These are phyloP conservation scores for Willaertia magna DNA, from an alignment of 208 protist species.

Conservation along the genomic window DNA sequence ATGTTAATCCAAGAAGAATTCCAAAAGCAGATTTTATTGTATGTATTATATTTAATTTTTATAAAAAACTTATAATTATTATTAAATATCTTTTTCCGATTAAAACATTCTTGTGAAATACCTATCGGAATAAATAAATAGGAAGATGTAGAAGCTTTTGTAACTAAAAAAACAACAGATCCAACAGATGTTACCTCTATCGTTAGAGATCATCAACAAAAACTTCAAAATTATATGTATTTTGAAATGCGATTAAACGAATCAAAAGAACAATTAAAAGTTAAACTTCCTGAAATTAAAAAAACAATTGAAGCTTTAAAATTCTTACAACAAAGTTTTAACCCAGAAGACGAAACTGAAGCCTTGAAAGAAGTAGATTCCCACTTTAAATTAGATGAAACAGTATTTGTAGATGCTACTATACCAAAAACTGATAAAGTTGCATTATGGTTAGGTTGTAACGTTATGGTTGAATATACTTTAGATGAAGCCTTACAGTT, in stretches of 20 bases:
- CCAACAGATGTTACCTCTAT: neutral
- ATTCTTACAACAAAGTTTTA: constrained; percentile 11
- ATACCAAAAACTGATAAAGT: constrained; percentile 3
- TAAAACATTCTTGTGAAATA: no score
- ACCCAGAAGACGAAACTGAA: constrained; percentile 6
- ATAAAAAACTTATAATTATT: no score
- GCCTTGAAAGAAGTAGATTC: neutral
- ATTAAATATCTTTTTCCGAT: no score
- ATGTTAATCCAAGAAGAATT: constrained; percentile 7
- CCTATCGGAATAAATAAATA: no score
- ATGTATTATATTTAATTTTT: neutral
- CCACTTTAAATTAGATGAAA: constrained; percentile 21
- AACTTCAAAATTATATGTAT: constrained; percentile 22
- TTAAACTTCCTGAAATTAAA: constrained; percentile 28
- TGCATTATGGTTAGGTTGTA: constrained; percentile 44
- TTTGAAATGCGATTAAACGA: constrained; percentile 20
- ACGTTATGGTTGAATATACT: constrained; percentile 55
- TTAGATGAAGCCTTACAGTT: constrained; percentile 45
- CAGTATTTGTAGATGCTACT: constrained; percentile 16
- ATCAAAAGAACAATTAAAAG: constrained; percentile 11
- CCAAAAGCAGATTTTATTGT: constrained; percentile 11
- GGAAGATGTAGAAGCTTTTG: constrained; percentile 13
- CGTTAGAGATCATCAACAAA: neutral
- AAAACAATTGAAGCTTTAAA: constrained; percentile 23
- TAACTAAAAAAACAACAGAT: neutral